A percentile compares a stretch with the other conserved stretches of the same genome.
phyloP scores from a whole-genome alignment of 768 basidiomycete species.

The Sarcomyxa edulis region DNA sequence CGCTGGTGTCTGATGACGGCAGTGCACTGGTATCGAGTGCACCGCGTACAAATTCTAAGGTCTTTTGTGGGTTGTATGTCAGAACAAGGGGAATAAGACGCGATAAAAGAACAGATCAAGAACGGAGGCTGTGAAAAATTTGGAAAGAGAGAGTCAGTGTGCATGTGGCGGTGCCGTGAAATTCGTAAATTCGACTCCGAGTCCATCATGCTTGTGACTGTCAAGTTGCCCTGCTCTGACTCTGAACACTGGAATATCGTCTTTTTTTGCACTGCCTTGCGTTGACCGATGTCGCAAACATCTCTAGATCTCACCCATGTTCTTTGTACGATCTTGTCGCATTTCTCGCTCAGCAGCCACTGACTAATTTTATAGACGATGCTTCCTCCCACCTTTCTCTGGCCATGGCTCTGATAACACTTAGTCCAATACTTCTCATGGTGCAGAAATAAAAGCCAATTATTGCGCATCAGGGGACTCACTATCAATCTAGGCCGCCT shows the following conservation, averaged over 20 bases:
- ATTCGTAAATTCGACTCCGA: too few species aligned
- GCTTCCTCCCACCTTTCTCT: conserved; percentile 53
- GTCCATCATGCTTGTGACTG: too few species aligned
- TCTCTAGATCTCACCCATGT: conserved; percentile 67
- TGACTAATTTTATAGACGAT: conserved; percentile 39
- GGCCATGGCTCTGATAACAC: conserved; percentile 54
- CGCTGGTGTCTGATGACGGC: too few species aligned
- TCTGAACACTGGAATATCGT: too few species aligned
- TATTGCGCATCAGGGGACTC: too few species aligned
- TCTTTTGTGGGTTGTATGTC: too few species aligned
- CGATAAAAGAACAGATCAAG: neutral
- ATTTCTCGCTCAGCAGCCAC: conserved; percentile 2
- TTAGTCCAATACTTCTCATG: conserved; percentile 71
- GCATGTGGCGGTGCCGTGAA: too few species aligned
- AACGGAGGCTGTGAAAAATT: neutral
- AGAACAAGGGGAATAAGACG: neutral
- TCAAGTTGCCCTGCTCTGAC: too few species aligned
- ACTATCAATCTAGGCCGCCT: conserved; percentile 78
- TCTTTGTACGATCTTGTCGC: conserved; percentile 38
- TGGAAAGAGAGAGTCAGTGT: too few species aligned
- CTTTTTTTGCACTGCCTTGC: neutral
- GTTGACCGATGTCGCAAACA: conserved; percentile 26
- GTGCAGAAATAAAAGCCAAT: too few species aligned
- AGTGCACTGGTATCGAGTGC: too few species aligned
- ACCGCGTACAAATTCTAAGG: too few species aligned